A percentile compares a stretch with the other conserved stretches of the same genome.
phyloP scores from a whole-genome alignment of 495 filamentous ascomycete genomes.

The Oidiodendron maius region DNA sequence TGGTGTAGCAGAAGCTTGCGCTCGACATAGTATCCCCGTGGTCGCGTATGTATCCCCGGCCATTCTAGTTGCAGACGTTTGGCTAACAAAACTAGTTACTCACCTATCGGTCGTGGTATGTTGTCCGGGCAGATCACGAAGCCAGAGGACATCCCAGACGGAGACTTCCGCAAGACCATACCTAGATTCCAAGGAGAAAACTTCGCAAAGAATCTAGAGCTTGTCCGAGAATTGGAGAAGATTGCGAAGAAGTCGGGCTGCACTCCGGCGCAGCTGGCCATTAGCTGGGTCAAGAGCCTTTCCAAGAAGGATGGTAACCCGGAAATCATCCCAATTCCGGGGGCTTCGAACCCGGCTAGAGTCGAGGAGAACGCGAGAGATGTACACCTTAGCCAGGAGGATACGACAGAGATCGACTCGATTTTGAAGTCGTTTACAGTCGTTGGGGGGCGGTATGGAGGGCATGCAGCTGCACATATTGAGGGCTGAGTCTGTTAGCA shows the following conservation, averaged over 20 bases:
- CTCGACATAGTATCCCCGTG: conserved; percentile 64
- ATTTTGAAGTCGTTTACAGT: conserved; percentile 36
- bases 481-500: conserved; percentile 11
- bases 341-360: conserved; percentile 46
- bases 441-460: conserved; percentile 34
- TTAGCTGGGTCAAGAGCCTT: conserved; percentile 47
- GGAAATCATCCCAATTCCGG: conserved; percentile 79
- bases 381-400: conserved; percentile 39
- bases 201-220: conserved; percentile 67
- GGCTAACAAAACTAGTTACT: conserved; percentile 22
- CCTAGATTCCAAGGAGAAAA: conserved; percentile 66
- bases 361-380: conserved; percentile 43
- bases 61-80: conserved; percentile 19
- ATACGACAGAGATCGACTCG: conserved; percentile 43
- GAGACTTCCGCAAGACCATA: conserved; percentile 44
- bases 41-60: conserved; percentile 40
- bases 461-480: conserved; percentile 18
- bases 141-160: conserved; percentile 53
- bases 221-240: conserved; percentile 58
- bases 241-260: conserved; percentile 65
- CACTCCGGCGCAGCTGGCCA: conserved; percentile 70
- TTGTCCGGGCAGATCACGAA: conserved; percentile 55
- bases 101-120: conserved; percentile 27
- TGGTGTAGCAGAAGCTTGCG: conserved; percentile 66
- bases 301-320: conserved; percentile 49